A percentile compares a stretch with the other conserved stretches of the same genome.
These are phyloP conservation scores for Neophaeococcomyces mojaviensis DNA, from an alignment of 2,329 filamentous ascomycete species.

Conservation along the genomic window DNA sequence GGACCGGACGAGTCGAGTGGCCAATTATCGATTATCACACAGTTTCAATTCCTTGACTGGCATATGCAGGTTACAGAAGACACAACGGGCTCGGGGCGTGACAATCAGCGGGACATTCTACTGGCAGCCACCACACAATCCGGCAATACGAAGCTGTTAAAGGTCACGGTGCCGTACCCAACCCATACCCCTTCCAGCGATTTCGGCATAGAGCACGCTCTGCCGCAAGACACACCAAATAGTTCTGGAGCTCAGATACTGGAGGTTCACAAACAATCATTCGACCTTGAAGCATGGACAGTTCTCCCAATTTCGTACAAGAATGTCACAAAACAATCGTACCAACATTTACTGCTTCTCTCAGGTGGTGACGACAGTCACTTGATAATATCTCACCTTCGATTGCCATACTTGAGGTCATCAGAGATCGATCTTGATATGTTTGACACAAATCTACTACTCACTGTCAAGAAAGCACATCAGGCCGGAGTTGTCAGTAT, in stretches of 20 bases:
- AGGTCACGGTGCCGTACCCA: conserved; percentile 25
- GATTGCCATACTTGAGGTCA: conserved; percentile 15
- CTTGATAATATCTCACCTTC: conserved; percentile 31
- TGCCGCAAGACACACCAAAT: conserved; percentile 25
- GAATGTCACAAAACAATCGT: not conserved
- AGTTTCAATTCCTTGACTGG: conserved; percentile 19
- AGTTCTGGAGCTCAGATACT: conserved; percentile 16
- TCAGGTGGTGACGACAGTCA: conserved; percentile 68
- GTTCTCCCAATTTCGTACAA: conserved; percentile 36
- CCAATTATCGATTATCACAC: conserved; percentile 15
- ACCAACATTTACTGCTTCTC: conserved; percentile 23
- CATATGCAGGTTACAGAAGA: not conserved
- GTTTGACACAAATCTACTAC: conserved; percentile 16
- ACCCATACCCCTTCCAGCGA: conserved; percentile 27
- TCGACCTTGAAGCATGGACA: conserved; percentile 64
- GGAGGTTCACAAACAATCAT: conserved; percentile 28
- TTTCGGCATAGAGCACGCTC: conserved; percentile 1
- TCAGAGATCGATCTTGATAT: conserved; percentile 7
- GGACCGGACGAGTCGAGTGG: conserved; percentile 12
- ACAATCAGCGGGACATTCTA: conserved; percentile 24
- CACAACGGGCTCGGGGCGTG: too few relatives aligned
- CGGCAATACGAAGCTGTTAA: conserved; percentile 13
- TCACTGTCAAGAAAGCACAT: conserved; percentile 45
- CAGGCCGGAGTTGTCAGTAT: conserved; percentile 88
- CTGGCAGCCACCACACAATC: conserved; percentile 34